Conservation (phyloP, 257 asterid species). For the Prunella vulgaris region DNA sequence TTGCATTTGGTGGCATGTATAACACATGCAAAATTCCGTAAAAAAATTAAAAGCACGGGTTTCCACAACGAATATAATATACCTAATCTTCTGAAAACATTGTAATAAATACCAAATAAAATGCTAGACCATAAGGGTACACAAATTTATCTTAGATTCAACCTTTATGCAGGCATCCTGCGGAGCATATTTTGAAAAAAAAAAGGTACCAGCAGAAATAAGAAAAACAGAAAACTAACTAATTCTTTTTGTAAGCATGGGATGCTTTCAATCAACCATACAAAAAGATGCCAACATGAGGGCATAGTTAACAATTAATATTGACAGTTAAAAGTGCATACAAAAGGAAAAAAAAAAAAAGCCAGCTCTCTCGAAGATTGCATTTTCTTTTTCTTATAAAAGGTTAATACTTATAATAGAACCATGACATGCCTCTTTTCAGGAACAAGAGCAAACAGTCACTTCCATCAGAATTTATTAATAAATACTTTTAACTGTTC, state of each 20-base stretch:
- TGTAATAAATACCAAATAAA: not conserved
- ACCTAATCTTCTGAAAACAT: not conserved
- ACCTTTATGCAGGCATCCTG: conserved; percentile 3
- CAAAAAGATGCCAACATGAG: conserved; percentile 12
- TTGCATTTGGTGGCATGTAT: not conserved
- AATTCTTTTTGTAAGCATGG: conserved; percentile 2
- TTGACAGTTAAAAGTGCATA: not conserved
- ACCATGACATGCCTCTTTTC: not conserved
- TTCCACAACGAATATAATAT: not conserved
- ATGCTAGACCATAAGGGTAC: not conserved
- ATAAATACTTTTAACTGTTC: not conserved
- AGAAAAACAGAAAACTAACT: conserved; percentile 1
- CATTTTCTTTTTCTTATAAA: not conserved
- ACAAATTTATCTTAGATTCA: not conserved
- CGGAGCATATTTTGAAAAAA: not conserved
- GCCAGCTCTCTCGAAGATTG: not conserved
- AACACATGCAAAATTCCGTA: not conserved
- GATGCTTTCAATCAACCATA: conserved; percentile 1
- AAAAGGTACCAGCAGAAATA: not conserved
- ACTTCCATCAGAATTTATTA: not conserved
- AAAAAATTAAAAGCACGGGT: not conserved
- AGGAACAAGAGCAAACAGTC: not conserved
- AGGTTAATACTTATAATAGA: not conserved
- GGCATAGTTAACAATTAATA: not conserved
- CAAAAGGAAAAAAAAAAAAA: not conserved